Evolutionary conservation across 2,329 filamentous ascomycete species (phyloP).

Genomic region (Dothidotthia symphoricarpi): DNA sequence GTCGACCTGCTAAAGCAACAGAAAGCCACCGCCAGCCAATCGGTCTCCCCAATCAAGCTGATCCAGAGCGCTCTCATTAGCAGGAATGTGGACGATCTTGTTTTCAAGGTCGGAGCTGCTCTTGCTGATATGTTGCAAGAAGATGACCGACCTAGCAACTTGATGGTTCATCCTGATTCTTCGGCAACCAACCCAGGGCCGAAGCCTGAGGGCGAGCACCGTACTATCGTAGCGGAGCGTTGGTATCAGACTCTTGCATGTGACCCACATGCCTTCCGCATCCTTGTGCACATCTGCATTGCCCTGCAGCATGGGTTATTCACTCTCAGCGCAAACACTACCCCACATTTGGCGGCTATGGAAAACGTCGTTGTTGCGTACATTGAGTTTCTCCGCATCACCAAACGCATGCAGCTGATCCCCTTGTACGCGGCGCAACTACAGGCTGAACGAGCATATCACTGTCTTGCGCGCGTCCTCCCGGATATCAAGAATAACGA

Average conservation of each 20-base stretch:
- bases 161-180: constrained; percentile 35
- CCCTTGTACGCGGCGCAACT: constrained; percentile 87
- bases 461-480: constrained; percentile 72
- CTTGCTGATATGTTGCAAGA: constrained; percentile 41
- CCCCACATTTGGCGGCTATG: constrained; percentile 44
- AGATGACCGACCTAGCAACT: constrained; percentile 26
- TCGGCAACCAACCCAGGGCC: constrained; percentile 14
- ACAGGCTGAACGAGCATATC: constrained; percentile 61
- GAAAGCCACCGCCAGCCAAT: constrained; percentile 56
- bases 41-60: constrained; percentile 66
- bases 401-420: constrained; percentile 72
- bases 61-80: constrained; percentile 75
- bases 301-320: constrained; percentile 56
- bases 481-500: constrained; percentile 67
- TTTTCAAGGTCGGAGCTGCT: constrained; percentile 46
- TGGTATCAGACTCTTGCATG: constrained; percentile 37
- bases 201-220: constrained; percentile 19
- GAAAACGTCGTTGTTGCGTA: constrained; percentile 81
- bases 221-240: constrained; percentile 22
- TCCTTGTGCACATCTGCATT: constrained; percentile 58
- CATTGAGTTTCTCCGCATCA: constrained; percentile 72
- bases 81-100: constrained; percentile 51
- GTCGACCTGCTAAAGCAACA: constrained; percentile 60
- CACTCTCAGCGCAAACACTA: constrained; percentile 10
- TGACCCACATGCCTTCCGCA: constrained; percentile 47